A percentile compares a stretch with the other conserved stretches of the same genome.
Conservation (phyloP, 176 grass and related monocot species). For the Oryza meyeriana region DNA sequence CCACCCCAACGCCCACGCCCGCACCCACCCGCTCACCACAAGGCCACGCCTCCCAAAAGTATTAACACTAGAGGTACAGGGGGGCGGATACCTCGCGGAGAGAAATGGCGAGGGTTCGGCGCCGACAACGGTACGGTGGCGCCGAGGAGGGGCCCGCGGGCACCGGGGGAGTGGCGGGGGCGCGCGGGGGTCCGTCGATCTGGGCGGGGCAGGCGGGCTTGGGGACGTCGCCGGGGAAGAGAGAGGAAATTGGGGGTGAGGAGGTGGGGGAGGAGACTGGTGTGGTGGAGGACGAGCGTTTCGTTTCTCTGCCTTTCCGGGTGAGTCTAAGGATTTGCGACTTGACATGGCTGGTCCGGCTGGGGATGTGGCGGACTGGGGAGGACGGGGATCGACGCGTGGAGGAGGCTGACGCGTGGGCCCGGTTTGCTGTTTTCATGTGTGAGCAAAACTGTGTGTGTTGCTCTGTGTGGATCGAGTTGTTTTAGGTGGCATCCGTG, state of each 20-base stretch:
- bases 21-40: not conserved
- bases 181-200: conserved; percentile 17
- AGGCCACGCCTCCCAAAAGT: conserved; percentile 34
- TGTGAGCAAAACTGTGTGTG: not conserved
- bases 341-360: not conserved
- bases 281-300: conserved; percentile 2
- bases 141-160: not conserved
- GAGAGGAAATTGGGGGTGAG: conserved; percentile 34
- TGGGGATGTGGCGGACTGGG: conserved; percentile 26
- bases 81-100: conserved; percentile 40
- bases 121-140: conserved; percentile 21
- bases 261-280: not conserved
- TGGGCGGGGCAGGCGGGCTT: conserved; percentile 19
- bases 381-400: not conserved
- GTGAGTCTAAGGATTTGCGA: conserved; percentile 45
- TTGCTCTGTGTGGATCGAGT: not conserved
- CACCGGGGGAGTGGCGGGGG: not conserved
- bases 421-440: not conserved
- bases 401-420: conserved; percentile 27
- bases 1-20: not conserved
- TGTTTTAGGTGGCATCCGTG: not conserved
- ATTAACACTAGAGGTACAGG: conserved; percentile 59
- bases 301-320: not conserved
- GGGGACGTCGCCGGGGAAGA: conserved; percentile 55
- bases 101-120: conserved; percentile 38